Conservation (phyloP, 1,139 yeast genomes). For the Lodderomyces jiufengensis region DNA sequence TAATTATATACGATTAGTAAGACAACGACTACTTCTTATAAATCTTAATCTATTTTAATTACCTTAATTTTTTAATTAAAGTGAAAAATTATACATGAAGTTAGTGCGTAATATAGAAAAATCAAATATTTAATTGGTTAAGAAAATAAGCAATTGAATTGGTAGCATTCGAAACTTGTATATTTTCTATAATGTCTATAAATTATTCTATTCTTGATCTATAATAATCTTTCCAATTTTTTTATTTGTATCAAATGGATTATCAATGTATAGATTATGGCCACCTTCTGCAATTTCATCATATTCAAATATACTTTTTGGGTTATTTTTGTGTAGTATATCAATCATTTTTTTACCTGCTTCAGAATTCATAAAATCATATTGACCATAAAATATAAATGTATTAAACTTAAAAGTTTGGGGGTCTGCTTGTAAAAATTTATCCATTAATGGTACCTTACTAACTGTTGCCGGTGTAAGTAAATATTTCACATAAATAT, state of each 20-base stretch:
- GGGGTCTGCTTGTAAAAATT: conserved; percentile 28
- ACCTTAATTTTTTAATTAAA: neutral
- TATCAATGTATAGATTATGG: conserved; percentile 45
- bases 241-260: conserved; percentile 54
- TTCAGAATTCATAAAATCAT: conserved; percentile 80
- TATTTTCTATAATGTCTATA: neutral
- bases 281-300: conserved; percentile 40
- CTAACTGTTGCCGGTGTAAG: conserved; percentile 78
- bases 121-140: conserved; percentile 12
- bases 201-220: conserved; percentile 2
- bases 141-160: conserved; percentile 3
- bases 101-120: conserved; percentile 7
- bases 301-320: conserved; percentile 13
- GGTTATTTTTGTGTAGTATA: conserved; percentile 24
- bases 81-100: neutral
- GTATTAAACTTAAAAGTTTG: conserved; percentile 35
- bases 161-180: neutral
- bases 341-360: conserved; percentile 60
- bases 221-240: conserved; percentile 19
- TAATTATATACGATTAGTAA: no score
- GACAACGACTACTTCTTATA: no score
- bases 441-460: conserved; percentile 69
- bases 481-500: conserved; percentile 58
- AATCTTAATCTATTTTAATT: neutral
- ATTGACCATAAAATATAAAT: conserved; percentile 71